Evolutionary conservation across 306 rosid species (phyloP).

Genomic region (Betula pendula): DNA sequence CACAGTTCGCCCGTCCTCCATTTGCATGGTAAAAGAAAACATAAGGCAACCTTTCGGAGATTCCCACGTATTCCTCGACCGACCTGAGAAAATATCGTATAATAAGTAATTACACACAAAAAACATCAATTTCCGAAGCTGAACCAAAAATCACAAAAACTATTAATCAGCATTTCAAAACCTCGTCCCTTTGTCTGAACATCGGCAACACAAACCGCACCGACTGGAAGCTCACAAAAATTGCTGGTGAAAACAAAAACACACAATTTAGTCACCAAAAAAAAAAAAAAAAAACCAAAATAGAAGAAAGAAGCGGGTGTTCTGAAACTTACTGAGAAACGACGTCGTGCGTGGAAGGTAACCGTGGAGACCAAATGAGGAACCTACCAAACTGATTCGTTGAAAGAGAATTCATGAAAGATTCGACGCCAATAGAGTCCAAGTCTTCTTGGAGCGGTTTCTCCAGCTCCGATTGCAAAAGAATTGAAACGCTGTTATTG

Average conservation of each 20-base stretch:
- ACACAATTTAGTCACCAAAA: neutral
- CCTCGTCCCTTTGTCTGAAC: conserved; percentile 91
- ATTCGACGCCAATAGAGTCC: conserved; percentile 48
- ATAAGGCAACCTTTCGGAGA: conserved; percentile 86
- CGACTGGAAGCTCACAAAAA: conserved; percentile 76
- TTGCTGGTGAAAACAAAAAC: conserved; percentile 56
- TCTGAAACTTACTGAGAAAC: conserved; percentile 59
- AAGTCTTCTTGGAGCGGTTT: conserved; percentile 29
- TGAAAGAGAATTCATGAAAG: conserved; percentile 64
- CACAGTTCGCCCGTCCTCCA: conserved; percentile 82
- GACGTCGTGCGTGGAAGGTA: conserved; percentile 87
- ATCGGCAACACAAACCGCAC: conserved; percentile 85
- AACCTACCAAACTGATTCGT: conserved; percentile 76
- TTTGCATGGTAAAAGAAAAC: conserved; percentile 81
- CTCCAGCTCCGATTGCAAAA: conserved; percentile 55
- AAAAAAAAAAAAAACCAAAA: neutral
- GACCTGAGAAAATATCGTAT: conserved; percentile 49
- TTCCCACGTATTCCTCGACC: conserved; percentile 90
- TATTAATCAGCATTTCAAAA: conserved; percentile 33
- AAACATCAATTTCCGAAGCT: neutral
- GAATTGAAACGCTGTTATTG: conserved; percentile 35
- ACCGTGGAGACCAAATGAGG: conserved; percentile 74
- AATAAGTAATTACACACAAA: conserved; percentile 9
- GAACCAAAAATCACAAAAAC: conserved; percentile 15
- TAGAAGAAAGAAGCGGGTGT: neutral